Evolutionary conservation across 2,329 filamentous ascomycete genomes (phyloP), one percentile per base, ranked within the genome.

Genomic region (Ciborinia camelliae): DNA sequence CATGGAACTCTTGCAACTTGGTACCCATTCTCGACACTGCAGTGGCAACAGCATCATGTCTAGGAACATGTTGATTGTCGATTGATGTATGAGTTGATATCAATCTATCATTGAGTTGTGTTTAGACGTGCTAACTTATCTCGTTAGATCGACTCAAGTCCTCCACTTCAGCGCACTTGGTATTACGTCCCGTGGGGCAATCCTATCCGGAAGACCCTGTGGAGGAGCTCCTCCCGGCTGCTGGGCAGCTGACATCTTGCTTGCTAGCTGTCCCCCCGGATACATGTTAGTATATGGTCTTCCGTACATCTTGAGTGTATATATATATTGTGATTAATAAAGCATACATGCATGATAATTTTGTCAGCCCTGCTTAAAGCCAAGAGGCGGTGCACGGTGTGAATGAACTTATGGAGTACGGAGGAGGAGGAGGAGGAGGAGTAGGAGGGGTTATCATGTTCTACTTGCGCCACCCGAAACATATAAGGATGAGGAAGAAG

Each of bases 371-470:
- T 63, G 39, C 18, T 39, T 35, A 10, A 47, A 59, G 28, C 41
- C 54, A 47, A 35, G 41, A 35, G 41, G 47, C n/a, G n/a, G n/a
- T n/a, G n/a, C n/a, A 47, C 23, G 10, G 41, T n/a, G 12, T 47
- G 43, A 47, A 35, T 43, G 37, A 20, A 41, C 41, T 41, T 37
- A 55, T 28, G n/a, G 7, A n/a, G 53, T n/a, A n/a, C n/a, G n/a
- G n/a, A n/a, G n/a, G n/a, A n/a, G n/a, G n/a, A n/a, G n/a, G n/a
- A n/a, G n/a, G n/a, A n/a, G n/a, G n/a, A n/a, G n/a, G n/a, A n/a
- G n/a, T n/a, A n/a, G n/a, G n/a, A n/a, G 95, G 95, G 95, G 95
- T 14, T 98, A 97, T 77, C 92, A 97, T 72, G 88, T 98, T 45
- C 82, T 99, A 23, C 81, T 99, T n/a, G 93, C 93, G 23, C 92